Base-by-base conservation (phyloP, 306 rosid species). In the Abrus pulchellus region DNA sequence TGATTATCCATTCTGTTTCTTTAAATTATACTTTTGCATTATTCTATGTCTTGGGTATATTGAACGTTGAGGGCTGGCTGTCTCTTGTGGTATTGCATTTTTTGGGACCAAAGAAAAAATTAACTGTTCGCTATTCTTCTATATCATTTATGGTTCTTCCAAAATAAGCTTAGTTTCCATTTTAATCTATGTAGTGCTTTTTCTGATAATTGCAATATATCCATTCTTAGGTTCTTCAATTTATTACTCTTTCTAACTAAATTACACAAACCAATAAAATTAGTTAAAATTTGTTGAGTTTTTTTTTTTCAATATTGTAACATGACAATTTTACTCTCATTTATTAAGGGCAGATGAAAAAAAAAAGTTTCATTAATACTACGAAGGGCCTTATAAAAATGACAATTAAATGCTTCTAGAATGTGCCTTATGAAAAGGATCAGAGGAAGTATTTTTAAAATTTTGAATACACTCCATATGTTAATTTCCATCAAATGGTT, bases 141-240 rank as follows among this genome's bases (percentile, higher is more conserved):
- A 43, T 33, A 63, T 20, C 45, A 76, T 34, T 83, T 64, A 73
- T 72, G 54, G 57, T 67, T 66, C 82, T 53, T 53, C 56, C 33
- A 30, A 30, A 20, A 7, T 27, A 65, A 36, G 65, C 49, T 75
- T 75, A 36, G 33, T 70, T 71, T 34, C 27, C 20, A 52, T 52
- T 82, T 61, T 52, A n/a, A 48, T 62, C 61, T 5, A 10, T 34
- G 72, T 33, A 8, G 2, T 55, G 11, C 29, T 32, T 40, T 76
- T 36, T 53, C 41, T 28, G 36, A 3, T 12, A 32, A 20, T 71
- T 74, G 72, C 48, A 30, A 12, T 29, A 32, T 11, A 9, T 49
- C 44, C 68, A 78, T 30, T 76, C 11, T 67, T 43, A 20, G 41
- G 50, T 56, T 78, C 20, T 32, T 54, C 44, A 10, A 36, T 5